Conservation (phyloP, 176 grass and related monocot genomes). For the Chrysopogon serrulatus region DNA sequence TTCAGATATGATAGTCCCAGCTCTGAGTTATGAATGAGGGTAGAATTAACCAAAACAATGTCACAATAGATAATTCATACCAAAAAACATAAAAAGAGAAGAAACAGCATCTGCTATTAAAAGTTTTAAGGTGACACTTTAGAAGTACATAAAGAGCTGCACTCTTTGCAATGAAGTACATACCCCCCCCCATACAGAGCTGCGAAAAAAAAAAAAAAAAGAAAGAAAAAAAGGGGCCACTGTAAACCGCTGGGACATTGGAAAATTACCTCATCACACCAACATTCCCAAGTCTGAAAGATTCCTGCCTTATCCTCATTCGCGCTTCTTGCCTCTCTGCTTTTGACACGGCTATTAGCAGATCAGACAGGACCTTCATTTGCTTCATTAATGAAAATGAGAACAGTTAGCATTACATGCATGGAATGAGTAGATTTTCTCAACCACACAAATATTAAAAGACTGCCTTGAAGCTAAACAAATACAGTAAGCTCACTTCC, state of each 20-base stretch:
- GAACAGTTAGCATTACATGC: conserved; percentile 15
- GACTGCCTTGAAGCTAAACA: background rate
- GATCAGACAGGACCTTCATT: conserved; percentile 84
- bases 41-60: conserved; percentile 1
- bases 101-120: background rate
- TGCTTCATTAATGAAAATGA: conserved; percentile 54
- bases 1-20: conserved; percentile 97
- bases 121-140: background rate
- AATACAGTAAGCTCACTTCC: background rate
- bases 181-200: background rate
- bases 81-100: background rate
- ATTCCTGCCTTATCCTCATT: conserved; percentile 91
- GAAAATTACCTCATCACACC: conserved; percentile 84
- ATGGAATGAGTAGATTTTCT: background rate
- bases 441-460: background rate
- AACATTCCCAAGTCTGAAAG: conserved; percentile 92
- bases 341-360: conserved; percentile 95
- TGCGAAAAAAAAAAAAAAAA: no score
- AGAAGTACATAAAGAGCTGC: conserved; percentile 13
- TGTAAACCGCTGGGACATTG: background rate
- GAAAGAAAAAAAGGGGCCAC: background rate
- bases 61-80: background rate
- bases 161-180: background rate
- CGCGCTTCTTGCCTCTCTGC: conserved; percentile 95
- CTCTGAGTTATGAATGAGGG: conserved; percentile 44